Percentiles rank a stretch among this genome's conserved stretches.
phyloP scores from a whole-genome alignment of 2,329 filamentous ascomycete genomes.

The Lizonia empirigonia region DNA sequence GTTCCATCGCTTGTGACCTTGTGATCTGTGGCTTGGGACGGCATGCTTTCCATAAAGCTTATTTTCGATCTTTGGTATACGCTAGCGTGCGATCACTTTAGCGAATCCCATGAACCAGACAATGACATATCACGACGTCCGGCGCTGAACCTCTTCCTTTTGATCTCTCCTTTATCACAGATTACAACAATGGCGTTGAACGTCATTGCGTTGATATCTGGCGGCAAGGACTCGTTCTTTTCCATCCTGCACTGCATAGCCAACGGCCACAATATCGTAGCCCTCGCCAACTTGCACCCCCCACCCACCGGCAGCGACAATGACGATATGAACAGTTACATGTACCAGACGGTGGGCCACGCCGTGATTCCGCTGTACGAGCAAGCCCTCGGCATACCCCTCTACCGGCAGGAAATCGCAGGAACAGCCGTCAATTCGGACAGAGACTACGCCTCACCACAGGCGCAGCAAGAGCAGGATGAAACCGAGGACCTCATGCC shows the following conservation, averaged over 20 bases:
- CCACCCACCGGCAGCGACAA: slow-evolving; percentile 39
- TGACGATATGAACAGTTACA: slow-evolving; percentile 90
- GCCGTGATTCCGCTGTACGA: slow-evolving; percentile 84
- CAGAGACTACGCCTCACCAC: slow-evolving; percentile 67
- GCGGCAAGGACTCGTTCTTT: slow-evolving; percentile 96
- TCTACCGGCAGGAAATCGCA: slow-evolving; percentile 79
- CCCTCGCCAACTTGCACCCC: slow-evolving; percentile 87
- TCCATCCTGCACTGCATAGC: slow-evolving; percentile 87
- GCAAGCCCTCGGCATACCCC: slow-evolving; percentile 75
- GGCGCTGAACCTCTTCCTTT: background rate
- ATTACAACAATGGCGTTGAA: slow-evolving; percentile 24
- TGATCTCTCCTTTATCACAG: background rate
- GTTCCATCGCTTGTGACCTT: background rate
- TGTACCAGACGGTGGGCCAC: slow-evolving; percentile 98
- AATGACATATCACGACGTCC: slow-evolving; percentile 5
- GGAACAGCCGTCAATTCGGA: slow-evolving; percentile 73
- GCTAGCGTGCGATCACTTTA: slow-evolving; percentile 15
- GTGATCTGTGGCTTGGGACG: background rate
- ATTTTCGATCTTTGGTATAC: slow-evolving; percentile 12
- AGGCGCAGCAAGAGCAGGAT: slow-evolving; percentile 55
- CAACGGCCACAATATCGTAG: slow-evolving; percentile 84
- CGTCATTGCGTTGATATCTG: slow-evolving; percentile 91
- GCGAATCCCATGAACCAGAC: slow-evolving; percentile 11
- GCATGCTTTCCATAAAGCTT: background rate
- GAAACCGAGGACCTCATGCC: slow-evolving; percentile 88